Base-by-base conservation (phyloP, 306 rosid genomes). In the Acacia melanoxylon region DNA sequence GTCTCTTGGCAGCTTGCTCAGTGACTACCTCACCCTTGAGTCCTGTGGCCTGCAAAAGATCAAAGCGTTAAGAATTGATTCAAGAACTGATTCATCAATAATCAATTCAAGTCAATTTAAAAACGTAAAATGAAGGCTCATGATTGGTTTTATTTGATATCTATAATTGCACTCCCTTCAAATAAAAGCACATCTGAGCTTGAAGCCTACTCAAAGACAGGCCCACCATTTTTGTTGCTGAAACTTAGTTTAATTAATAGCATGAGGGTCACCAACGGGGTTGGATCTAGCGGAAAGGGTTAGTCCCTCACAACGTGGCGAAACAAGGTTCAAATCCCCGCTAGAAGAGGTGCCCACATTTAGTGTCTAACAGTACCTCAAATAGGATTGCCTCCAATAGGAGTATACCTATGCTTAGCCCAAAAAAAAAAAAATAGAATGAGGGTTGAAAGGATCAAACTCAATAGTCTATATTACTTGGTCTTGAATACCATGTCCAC, bases 1-100 rank as follows among this genome's bases (percentile, higher is more conserved):
- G 97, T 84, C 92, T 85, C 90, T 94, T 96, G 75, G 94, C 83
- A 77, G 89, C 87, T 84, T 85, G 91, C 85, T 90, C 98, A 33
- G 86, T 27, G 70, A 82, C 89, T 52, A 78, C 80, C 72, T 93
- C 99, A 12, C 81, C 91, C 88, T 92, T 93, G 71, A 69, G 70
- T 84, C 93, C 98, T 6, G 97, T 80, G 72, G 97, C 85, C 99
- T 96, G 95, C 48, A 81, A 82, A 81, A 80, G 59, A 62, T 78
- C 68, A 79, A 62, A 80, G 74, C 67, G 22, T 75, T 52, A 65
- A 84, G 54, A 75, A 80, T 49, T 76, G 16, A 11, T 20, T 20
- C 22, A 65, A 84, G 54, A 75, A 80, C 42, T 78, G 16, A 11
- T 20, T 20, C 13, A 13, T 12, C 19, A 22, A 69, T 24, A 25